These are phyloP conservation scores for Cenococcum geophilum DNA, from an alignment of 495 filamentous ascomycete species.

Conservation along the genomic window DNA sequence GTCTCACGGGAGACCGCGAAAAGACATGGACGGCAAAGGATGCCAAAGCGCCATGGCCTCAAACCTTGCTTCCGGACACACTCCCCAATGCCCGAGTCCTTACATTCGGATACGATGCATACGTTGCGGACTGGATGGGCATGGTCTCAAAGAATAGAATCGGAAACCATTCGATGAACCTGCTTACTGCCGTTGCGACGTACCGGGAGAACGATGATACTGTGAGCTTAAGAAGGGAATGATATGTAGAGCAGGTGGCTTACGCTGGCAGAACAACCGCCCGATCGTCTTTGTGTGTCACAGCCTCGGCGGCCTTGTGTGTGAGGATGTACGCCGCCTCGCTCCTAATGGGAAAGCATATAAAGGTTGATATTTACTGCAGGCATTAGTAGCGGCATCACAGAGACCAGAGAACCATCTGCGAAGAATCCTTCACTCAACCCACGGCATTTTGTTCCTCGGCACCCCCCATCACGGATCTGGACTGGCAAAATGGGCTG, in stretches of 20 bases:
- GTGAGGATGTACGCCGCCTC: slow-evolving; percentile 29
- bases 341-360: background rate
- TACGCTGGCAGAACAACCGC: slow-evolving; percentile 17
- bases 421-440: background rate
- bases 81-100: slow-evolving; percentile 31
- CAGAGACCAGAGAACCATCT: slow-evolving; percentile 11
- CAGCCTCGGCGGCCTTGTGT: slow-evolving; percentile 33
- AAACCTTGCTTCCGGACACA: slow-evolving; percentile 26
- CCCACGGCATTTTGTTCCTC: slow-evolving; percentile 10
- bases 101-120: slow-evolving; percentile 35
- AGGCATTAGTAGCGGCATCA: background rate
- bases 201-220: slow-evolving; percentile 27
- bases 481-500: slow-evolving; percentile 14
- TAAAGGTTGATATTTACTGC: slow-evolving; percentile 20
- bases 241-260: background rate
- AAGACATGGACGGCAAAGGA: slow-evolving; percentile 11
- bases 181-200: slow-evolving; percentile 21
- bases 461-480: slow-evolving; percentile 15
- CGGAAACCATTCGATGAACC: slow-evolving; percentile 28
- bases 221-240: slow-evolving; percentile 5
- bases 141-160: slow-evolving; percentile 30
- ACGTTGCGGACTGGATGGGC: slow-evolving; percentile 23
- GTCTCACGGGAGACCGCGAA: slow-evolving; percentile 11
- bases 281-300: slow-evolving; percentile 28
- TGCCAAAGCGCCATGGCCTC: slow-evolving; percentile 23